Conservation (phyloP, 768 basidiomycete genomes). For the Brasilioporus rufonigricans region DNA sequence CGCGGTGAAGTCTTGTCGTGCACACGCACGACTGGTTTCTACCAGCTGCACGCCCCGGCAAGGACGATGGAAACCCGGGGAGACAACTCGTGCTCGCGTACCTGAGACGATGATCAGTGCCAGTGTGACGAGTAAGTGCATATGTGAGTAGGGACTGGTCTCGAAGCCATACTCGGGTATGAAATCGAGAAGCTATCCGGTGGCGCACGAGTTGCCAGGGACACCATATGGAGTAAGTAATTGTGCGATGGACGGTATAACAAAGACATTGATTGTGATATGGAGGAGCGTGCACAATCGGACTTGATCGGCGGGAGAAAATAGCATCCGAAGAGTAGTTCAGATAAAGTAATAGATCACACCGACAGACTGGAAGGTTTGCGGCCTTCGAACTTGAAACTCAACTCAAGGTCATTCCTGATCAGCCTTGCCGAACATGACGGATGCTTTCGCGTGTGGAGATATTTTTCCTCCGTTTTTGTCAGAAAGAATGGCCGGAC, state of each 20-base stretch:
- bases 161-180: constrained; percentile 6
- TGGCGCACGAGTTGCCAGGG: constrained; percentile 18
- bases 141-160: background rate
- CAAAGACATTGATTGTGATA: constrained; percentile 18
- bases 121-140: constrained; percentile 1
- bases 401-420: constrained; percentile 23
- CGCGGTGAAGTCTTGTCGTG: background rate
- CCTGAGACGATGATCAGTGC: constrained; percentile 13
- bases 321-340: constrained; percentile 21
- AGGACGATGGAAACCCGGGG: constrained; percentile 3
- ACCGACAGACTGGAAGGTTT: constrained; percentile 28
- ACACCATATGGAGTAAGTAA: constrained; percentile 6
- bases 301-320: constrained; percentile 34
- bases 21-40: background rate
- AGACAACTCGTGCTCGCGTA: constrained; percentile 5
- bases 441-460: constrained; percentile 22
- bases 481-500: constrained; percentile 20
- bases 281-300: constrained; percentile 23
- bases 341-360: constrained; percentile 34
- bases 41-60: background rate
- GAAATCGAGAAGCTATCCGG: constrained; percentile 10
- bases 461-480: constrained; percentile 26
- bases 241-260: constrained; percentile 7
- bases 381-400: constrained; percentile 33
- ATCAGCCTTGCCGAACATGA: constrained; percentile 31